A percentile compares a stretch with the other conserved stretches of the same genome.
These are phyloP conservation scores for Exutisphaerella laricina DNA, from an alignment of 2,329 filamentous ascomycete species.

Conservation along the genomic window DNA sequence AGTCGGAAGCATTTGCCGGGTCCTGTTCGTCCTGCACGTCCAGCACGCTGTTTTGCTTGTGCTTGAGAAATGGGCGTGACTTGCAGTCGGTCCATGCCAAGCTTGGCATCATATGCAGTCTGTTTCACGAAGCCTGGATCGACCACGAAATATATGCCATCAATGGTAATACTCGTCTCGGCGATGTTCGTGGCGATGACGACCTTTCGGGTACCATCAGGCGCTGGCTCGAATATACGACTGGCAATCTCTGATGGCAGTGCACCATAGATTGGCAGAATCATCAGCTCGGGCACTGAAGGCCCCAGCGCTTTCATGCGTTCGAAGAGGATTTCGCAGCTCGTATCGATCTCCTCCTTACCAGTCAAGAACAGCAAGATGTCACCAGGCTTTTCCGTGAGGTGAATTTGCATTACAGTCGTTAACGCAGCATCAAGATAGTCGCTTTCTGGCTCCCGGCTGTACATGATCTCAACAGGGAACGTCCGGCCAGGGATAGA, in stretches of 20 bases:
- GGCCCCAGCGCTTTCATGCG: conserved; percentile 94
- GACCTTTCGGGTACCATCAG: conserved; percentile 79
- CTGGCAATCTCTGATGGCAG: conserved; percentile 91
- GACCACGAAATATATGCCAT: conserved; percentile 95
- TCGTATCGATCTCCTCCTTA: conserved; percentile 95
- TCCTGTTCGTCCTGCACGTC: conserved; percentile 86
- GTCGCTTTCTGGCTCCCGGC: conserved; percentile 87
- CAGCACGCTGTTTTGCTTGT: conserved; percentile 89
- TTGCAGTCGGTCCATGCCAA: conserved; percentile 94
- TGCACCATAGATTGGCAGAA: conserved; percentile 93
- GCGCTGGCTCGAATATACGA: conserved; percentile 88
- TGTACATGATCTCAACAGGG: conserved; percentile 95
- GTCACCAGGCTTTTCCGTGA: conserved; percentile 86
- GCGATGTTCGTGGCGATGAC: conserved; percentile 98
- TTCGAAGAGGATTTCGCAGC: conserved; percentile 86
- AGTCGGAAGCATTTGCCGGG: conserved; percentile 94
- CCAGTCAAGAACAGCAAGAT: conserved; percentile 96
- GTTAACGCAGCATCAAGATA: conserved; percentile 92
- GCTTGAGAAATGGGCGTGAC: conserved; percentile 96
- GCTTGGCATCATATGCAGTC: conserved; percentile 91
- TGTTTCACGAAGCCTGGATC: conserved; percentile 98
- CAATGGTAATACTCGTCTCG: conserved; percentile 95
- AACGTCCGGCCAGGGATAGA: conserved; percentile 92
- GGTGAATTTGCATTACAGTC: conserved; percentile 96
- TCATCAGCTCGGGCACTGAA: conserved; percentile 83